phyloP scores from a whole-genome alignment of 73 alveolate species.

The Paramecium caudatum region DNA sequence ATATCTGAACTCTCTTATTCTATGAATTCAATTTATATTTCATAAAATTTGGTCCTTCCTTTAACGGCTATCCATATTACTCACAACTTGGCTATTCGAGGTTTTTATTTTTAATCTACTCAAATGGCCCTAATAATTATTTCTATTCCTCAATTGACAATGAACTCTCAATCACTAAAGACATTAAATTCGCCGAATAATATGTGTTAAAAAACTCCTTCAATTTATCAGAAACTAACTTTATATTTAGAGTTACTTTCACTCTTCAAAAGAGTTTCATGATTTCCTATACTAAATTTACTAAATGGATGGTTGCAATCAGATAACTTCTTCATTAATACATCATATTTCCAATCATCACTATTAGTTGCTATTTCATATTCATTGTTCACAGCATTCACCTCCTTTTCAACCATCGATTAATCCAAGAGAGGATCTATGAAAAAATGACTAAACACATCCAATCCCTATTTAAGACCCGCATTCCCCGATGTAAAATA shows the following conservation, averaged over 20 bases:
- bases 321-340: neutral
- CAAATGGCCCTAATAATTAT: neutral
- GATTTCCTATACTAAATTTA: slow-evolving; percentile 29
- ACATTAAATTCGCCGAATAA: slow-evolving; percentile 57
- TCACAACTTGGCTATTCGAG: neutral
- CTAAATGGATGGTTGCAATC: slow-evolving; percentile 25
- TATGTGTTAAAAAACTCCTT: neutral
- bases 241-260: slow-evolving; percentile 24
- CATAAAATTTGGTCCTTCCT: neutral
- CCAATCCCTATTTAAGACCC: slow-evolving; percentile 23
- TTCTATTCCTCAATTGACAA: neutral
- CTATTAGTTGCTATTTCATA: slow-evolving; percentile 39
- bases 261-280: slow-evolving; percentile 2
- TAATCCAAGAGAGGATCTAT: slow-evolving; percentile 67
- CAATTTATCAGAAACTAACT: neutral
- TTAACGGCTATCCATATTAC: neutral
- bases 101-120: neutral
- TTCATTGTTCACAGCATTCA: slow-evolving; percentile 71
- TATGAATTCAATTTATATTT: neutral
- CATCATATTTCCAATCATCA: slow-evolving; percentile 63
- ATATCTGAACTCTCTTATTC: neutral
- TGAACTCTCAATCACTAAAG: slow-evolving; percentile 33
- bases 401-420: slow-evolving; percentile 65
- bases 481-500: slow-evolving; percentile 5
- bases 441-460: slow-evolving; percentile 67